Base-by-base conservation (phyloP, 257 asterid genomes). In the Leptodermis oblonga region DNA sequence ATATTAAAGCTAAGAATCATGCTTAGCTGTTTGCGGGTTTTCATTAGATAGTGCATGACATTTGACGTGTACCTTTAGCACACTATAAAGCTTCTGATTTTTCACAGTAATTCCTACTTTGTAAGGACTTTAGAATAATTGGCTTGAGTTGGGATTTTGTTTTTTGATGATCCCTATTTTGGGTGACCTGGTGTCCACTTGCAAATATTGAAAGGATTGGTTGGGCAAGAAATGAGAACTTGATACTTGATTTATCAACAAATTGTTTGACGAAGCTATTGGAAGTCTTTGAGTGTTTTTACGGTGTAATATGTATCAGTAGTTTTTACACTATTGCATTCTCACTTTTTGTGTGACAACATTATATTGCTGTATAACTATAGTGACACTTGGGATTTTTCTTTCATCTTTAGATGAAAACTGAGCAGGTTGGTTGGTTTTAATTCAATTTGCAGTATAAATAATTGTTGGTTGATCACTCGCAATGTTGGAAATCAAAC, bases 71-170 rank as follows among this genome's bases (percentile, higher is more conserved):
- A 18, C 10, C 20, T 30, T 49, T 41, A 52, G 48, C 20, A 0
- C 37, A 22, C 54, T 10, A 4, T 45, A 23, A n/a, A 67, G 23
- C 17, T 25, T 18, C 33, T 18, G 9, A 28, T n/a, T 52, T 67
- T 42, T 15, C 3, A 33, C 17, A 28, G 39, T 28, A 31, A 62
- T 70, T 23, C 1, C 18, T 14, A 20, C 17, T 11, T 4, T 17
- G 3, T 36, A 14, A 37, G 11, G 31, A 20, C 15, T 36, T 43
- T 43, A 30, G 2, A 36, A 41, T 15, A 46, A 52, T 25, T 37
- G 60, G 45, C 22, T 52, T 39, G 49, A 26, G n/a, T 62, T 71
- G 70, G 42, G 52, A 34, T 71, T 62, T 37, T n/a, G n/a, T n/a
- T 70, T 45, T 59, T 45, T 22, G 26, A 13, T 60, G 30, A 34